Base-by-base conservation (phyloP, 202 grass and related monocot species). In the Miscanthus sacchariflorus region DNA sequence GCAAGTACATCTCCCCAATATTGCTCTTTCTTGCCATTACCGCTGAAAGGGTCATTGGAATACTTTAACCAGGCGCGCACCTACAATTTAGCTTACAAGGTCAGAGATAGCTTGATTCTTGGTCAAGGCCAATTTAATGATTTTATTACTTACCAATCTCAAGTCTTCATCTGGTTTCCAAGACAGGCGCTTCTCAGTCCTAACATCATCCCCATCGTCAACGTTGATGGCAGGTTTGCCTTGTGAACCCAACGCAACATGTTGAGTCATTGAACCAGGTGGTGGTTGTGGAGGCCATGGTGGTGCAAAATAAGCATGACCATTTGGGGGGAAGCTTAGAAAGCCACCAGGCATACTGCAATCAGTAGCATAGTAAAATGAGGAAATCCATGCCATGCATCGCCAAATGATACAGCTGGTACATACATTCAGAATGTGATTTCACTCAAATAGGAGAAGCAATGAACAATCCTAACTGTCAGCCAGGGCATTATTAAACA, bases 81-180 rank as follows among this genome's bases (percentile, higher is more conserved):
- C 84, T 86, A 61, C 0, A 44, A 45, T n/a, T 67, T 76, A 76
- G 5, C 42, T 39, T 70, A 78, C 49, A 79, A 67, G 25, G 21
- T 76, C 17, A 76, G 42, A 36, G 11, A 50, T 6, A 66, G 42
- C 40, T 66, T 65, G 58, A n/a, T 84, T 76, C 27, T 38, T 68
- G 7, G 50, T 18, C 2, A 83, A 59, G 7, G 69, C 0, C 49
- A 52, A 18, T 52, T 77, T 68, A 50, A 77, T 40, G 44, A 40
- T 39, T 75, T 66, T 18, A 59, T 49, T 18, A 59, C 75, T 79
- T 61, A 79, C 84, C 46, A 72, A 15, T 61, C 76, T 70, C 76
- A 59, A 43, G 36, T 86, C 84, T 59, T 86, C 84, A 17, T 79
- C 75, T 45, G 74, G 84, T 61, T 42, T 78, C 75, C 66, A 86